Base-by-base conservation (phyloP, 352 stramenopile species). In the Globisporangium yorkense region DNA sequence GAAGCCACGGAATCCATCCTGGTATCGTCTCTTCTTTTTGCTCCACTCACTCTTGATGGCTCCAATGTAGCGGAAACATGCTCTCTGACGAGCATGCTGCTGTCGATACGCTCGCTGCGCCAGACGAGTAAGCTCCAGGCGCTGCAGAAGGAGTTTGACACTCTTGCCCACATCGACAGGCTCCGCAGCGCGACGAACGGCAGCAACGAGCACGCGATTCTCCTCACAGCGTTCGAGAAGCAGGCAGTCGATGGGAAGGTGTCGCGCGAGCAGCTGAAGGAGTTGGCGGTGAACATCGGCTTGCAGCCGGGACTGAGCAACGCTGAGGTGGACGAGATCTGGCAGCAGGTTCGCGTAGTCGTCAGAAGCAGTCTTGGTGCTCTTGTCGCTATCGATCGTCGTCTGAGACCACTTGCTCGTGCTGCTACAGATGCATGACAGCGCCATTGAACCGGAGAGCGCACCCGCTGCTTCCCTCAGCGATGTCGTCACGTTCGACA, bases 321-420 rank as follows among this genome's bases (percentile, higher is more conserved):
- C 31, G 62, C 54, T 1, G 79, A 89, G 56, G 61, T 76, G n/a
- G 71, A 89, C 13, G 69, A 77, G 18, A 74, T 89, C 10, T 87
- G 77, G 79, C 61, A 56, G 5, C 69, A 84, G 47, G 46, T 79
- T 0, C 2, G 27, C 12, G 27, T 6, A 43, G 16, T 27, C 29
- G 20, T 12, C 5, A 10, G 12, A 10, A 35, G 6, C 8, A 6
- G 9, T 13, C 35, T 40, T 40, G 35, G 35, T 3, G 12, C 29
- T 29, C 29, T 10, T 10, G 27, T 2, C 44, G 15, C 9, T 21
- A 5, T 5, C 45, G n/a, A 12, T 27, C 5, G 6, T 15, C 8
- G 18, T 48, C 29, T 40, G 15, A 18, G 16, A 9, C 5, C 48
- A 16, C 18, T 18, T 40, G 6, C 18, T 16, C 31, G 13, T 35